Evolutionary conservation across 352 stramenopile species (phyloP).

Genomic region (Phytophthora pluvialis): DNA sequence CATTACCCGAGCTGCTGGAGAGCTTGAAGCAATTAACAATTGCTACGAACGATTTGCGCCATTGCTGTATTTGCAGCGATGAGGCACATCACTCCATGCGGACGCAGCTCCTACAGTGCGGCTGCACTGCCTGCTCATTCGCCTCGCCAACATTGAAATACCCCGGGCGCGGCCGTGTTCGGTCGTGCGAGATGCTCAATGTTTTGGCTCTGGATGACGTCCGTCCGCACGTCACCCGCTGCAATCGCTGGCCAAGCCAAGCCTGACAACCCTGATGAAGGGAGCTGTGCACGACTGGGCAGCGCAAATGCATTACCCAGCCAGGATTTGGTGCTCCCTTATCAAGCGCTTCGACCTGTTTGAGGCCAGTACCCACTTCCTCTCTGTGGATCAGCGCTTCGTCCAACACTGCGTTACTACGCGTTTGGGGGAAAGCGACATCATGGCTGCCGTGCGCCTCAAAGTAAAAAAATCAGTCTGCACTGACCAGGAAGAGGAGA

Average conservation of each 20-base stretch:
- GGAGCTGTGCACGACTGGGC: slow-evolving; percentile 4
- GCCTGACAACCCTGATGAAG: slow-evolving; percentile 9
- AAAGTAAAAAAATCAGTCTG: slow-evolving; percentile 1
- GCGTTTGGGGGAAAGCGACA: slow-evolving; percentile 2
- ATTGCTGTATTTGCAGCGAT: not conserved
- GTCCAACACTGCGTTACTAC: slow-evolving; percentile 10
- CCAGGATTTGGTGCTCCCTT: not conserved
- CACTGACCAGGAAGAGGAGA: slow-evolving; percentile 5
- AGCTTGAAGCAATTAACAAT: not conserved
- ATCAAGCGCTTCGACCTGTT: slow-evolving; percentile 3
- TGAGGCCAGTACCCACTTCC: not conserved
- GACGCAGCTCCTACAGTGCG: not conserved
- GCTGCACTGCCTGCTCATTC: not conserved
- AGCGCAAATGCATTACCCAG: not conserved
- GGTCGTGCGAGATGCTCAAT: not conserved
- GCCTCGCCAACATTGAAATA: not conserved
- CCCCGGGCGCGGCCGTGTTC: slow-evolving; percentile 1
- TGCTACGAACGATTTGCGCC: not conserved
- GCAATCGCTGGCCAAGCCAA: not conserved
- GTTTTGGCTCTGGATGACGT: slow-evolving; percentile 15
- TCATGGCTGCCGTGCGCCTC: not conserved
- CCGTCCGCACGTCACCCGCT: not conserved
- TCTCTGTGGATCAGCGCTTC: slow-evolving; percentile 5
- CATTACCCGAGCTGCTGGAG: not conserved
- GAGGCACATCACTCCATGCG: not conserved